Conservation (phyloP, 2,329 filamentous ascomycete genomes). For the Xylaria sp. region DNA sequence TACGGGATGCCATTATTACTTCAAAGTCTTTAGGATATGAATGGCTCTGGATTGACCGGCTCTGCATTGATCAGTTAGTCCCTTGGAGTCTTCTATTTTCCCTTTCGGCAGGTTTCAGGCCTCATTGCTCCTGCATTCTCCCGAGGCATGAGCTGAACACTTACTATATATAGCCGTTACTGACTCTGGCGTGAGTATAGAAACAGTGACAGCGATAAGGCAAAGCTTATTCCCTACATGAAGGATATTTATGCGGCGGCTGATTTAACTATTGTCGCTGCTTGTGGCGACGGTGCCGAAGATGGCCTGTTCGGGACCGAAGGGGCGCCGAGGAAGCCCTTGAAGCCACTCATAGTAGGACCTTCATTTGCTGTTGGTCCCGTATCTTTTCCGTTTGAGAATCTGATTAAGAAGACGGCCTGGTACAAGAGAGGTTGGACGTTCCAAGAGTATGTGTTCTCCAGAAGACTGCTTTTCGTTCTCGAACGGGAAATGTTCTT, state of each 20-base stretch:
- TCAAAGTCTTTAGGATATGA: not conserved
- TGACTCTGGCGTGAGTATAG: no score
- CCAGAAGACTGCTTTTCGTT: not conserved
- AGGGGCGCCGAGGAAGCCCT: not conserved
- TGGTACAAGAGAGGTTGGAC: not conserved
- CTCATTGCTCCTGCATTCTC: no score
- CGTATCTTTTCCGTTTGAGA: not conserved
- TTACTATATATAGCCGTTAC: no score
- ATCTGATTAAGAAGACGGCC: fast-evolving
- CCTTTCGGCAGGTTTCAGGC: no score
- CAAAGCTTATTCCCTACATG: slow-evolving; percentile 18
- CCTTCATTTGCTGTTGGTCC: not conserved
- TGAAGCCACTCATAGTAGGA: not conserved
- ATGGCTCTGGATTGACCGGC: slow-evolving; percentile 23
- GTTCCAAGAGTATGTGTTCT: not conserved
- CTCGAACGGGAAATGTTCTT: not conserved
- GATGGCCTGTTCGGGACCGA: slow-evolving; percentile 8
- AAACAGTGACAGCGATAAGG: slow-evolving; percentile 8
- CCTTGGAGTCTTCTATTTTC: no score
- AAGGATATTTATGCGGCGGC: slow-evolving; percentile 16
- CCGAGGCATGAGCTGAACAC: no score
- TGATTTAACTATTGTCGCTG: slow-evolving; percentile 19
- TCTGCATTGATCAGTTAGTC: slow-evolving; percentile 24
- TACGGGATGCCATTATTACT: not conserved
- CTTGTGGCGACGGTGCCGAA: not conserved